Conservation (phyloP, 2,329 filamentous ascomycete species). For the Talaromyces amestolkiae region DNA sequence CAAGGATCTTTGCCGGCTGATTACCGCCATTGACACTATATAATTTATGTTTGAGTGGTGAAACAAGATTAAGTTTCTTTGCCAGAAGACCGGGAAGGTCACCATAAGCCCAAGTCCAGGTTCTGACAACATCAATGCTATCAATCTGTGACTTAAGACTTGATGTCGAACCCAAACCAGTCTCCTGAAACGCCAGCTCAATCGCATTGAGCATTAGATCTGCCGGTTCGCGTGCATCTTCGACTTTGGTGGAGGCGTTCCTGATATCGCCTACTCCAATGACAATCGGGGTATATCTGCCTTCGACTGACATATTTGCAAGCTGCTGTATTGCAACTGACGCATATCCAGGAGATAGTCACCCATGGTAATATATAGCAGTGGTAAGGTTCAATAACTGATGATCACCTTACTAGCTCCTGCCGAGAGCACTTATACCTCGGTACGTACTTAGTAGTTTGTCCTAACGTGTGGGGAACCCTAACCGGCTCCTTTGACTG, state of each 20-base stretch:
- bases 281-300: conserved; percentile 50
- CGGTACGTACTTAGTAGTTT: background rate
- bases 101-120: conserved; percentile 64
- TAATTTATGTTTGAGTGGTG: conserved; percentile 43
- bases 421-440: background rate
- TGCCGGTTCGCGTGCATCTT: conserved; percentile 59
- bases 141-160: conserved; percentile 52
- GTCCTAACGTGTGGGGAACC: too few species aligned
- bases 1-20: conserved; percentile 61
- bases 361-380: background rate
- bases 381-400: background rate
- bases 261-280: conserved; percentile 63
- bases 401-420: background rate
- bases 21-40: conserved; percentile 63
- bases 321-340: background rate
- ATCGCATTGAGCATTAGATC: conserved; percentile 60
- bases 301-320: conserved; percentile 5
- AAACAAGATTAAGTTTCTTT: conserved; percentile 48
- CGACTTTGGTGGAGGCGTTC: conserved; percentile 53
- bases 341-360: background rate
- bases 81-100: conserved; percentile 58
- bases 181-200: conserved; percentile 52
- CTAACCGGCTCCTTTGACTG: too few species aligned
- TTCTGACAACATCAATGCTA: conserved; percentile 58
- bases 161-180: conserved; percentile 32